Base-by-base conservation (phyloP, 495 filamentous ascomycete species). In the Lasiosphaeria ovina region DNA sequence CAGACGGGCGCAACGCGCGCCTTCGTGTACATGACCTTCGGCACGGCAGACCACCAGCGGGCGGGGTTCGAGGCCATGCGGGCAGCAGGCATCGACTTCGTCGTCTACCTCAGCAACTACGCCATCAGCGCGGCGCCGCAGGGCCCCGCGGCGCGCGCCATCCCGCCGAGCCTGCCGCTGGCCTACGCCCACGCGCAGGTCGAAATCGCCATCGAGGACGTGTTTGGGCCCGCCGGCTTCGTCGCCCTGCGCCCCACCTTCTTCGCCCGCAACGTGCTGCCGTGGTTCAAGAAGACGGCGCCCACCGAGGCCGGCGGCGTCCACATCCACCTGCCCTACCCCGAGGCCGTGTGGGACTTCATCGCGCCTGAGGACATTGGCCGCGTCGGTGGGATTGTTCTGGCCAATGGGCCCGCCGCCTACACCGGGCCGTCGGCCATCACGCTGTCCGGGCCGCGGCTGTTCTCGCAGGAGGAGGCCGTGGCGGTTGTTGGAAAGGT, bases 51-150 rank as follows among this genome's bases (percentile, higher is more conserved):
- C 51, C 61, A 24, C 24, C 24, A 57, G 60, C 49, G 50, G 17
- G 7, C 54, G 12, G 33, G 45, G 40, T 7, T 61, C 31, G 38
- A 36, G 42, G 60, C 66, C 14, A 62, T 68, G 38, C 57, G 60
- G 49, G 33, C 35, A 2, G 60, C 44, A 17, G 66, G 66, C n/a
- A 34, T 63, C 33, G 58, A 61, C 14, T 62, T 61, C 7, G 55
- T 68, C 52, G 62, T 68, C 36, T 60, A 65, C 9, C 55, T 65
- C 6, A 63, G 62, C 60, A 62, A 54, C 51, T 34, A 24, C 17
- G 5, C 14, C 54, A 45, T 65, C 6, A 42, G 44, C 51, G 34
- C 16, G 62, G 58, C n/a, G 9, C 44, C 8, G 24, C 24, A 24
- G 24, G 24, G 24, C 24, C 24, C 24, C 24, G 24, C 24, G 1